A percentile compares a stretch with the other conserved stretches of the same genome.
Evolutionary conservation across 768 basidiomycete species (phyloP).

Genomic region (Lactifluus rugatus): DNA sequence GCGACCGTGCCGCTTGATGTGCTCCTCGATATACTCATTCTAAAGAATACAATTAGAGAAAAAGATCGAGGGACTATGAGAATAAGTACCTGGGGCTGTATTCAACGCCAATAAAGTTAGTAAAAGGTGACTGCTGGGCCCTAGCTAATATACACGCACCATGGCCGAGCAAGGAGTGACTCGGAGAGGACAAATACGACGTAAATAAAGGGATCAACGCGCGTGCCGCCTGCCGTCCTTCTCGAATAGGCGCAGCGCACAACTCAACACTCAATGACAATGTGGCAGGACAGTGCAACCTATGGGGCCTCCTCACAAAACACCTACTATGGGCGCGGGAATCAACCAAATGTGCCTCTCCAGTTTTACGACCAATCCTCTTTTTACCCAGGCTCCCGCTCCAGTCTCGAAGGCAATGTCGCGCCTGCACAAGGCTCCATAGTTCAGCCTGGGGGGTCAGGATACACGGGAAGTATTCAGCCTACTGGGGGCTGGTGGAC

Average conservation of each 20-base stretch:
- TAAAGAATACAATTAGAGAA: conserved; percentile 28
- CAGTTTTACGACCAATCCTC: conserved; percentile 65
- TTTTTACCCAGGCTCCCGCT: conserved; percentile 61
- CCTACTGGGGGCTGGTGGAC: conserved; percentile 81
- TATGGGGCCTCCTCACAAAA: conserved; percentile 54
- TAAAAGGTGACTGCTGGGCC: background rate
- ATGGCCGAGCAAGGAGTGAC: background rate
- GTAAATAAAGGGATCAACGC: background rate
- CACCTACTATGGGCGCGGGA: conserved; percentile 40
- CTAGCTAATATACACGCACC: background rate
- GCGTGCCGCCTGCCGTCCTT: too few species aligned
- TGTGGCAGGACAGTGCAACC: conserved; percentile 71
- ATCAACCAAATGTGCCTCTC: conserved; percentile 46
- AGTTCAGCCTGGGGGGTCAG: conserved; percentile 34
- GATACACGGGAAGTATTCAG: conserved; percentile 69
- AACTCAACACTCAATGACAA: conserved; percentile 24
- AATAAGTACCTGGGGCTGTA: conserved; percentile 56
- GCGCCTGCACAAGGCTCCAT: conserved; percentile 44
- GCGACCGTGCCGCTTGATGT: conserved; percentile 93
- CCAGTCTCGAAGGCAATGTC: conserved; percentile 69
- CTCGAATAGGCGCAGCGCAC: background rate
- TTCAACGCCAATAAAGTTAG: background rate
- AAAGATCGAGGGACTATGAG: background rate
- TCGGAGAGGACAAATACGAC: background rate
- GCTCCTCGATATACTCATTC: conserved; percentile 99